phyloP scores from a whole-genome alignment of 495 filamentous ascomycete genomes.

The Lineolata rhizophorae region DNA sequence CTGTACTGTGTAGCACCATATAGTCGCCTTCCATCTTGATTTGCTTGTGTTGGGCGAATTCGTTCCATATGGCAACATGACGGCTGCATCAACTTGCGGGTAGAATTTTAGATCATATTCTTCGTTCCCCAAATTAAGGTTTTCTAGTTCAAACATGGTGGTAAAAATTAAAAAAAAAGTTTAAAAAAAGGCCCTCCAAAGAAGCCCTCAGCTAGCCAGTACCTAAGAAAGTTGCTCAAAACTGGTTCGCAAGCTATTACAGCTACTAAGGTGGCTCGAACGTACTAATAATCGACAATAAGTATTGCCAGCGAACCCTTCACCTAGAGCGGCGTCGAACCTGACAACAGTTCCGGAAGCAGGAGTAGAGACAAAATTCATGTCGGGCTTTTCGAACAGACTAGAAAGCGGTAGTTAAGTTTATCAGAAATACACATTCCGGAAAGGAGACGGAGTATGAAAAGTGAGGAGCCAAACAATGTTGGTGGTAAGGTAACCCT shows the following conservation, averaged over 20 bases:
- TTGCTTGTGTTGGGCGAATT: not conserved
- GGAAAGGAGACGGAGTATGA: constrained; percentile 25
- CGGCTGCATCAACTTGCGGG: constrained; percentile 11
- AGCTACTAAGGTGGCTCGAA: constrained; percentile 11
- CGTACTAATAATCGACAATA: constrained; percentile 11
- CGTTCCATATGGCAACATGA: not conserved
- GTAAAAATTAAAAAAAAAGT: constrained; percentile 7
- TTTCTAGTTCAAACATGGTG: constrained; percentile 4
- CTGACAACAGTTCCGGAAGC: constrained; percentile 24
- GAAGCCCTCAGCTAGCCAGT: constrained; percentile 29
- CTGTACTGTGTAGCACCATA: too few species aligned
- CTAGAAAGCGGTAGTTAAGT: constrained; percentile 30
- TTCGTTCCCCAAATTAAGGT: not conserved
- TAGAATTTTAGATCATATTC: constrained; percentile 6
- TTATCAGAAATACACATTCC: constrained; percentile 37
- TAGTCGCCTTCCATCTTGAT: not conserved
- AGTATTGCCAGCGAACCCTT: constrained; percentile 7
- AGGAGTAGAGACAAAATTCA: constrained; percentile 36
- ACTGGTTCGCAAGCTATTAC: constrained; percentile 28
- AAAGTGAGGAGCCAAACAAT: constrained; percentile 14
- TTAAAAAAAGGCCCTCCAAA: constrained; percentile 31
- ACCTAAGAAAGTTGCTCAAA: too few species aligned
- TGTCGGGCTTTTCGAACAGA: constrained; percentile 27
- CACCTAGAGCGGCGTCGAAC: constrained; percentile 4
- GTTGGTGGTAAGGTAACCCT: constrained; percentile 7